A percentile compares a stretch with the other conserved stretches of the same genome.
phyloP scores from a whole-genome alignment of 129 eudicot species.

The Flaveria ramosissima region DNA sequence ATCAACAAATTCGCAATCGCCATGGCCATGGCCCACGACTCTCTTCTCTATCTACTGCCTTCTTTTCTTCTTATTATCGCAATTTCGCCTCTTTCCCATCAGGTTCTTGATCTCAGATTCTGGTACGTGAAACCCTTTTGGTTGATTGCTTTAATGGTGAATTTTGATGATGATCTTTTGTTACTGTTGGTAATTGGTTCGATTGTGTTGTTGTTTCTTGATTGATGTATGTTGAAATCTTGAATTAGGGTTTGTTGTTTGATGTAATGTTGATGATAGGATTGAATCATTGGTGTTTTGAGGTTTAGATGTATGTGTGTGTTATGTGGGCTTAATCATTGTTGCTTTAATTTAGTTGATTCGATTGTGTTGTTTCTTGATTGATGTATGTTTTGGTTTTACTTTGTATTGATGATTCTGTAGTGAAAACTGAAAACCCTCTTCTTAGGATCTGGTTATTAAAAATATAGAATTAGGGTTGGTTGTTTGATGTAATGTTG shows the following conservation, averaged over 20 bases:
- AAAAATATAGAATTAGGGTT: background rate
- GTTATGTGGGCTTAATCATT: too few species aligned
- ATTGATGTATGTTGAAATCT: too few species aligned
- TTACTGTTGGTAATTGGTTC: background rate
- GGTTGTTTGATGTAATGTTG: constrained; percentile 15
- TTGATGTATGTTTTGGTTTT: too few species aligned
- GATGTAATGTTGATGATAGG: too few species aligned
- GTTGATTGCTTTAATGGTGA: background rate
- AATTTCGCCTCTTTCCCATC: background rate
- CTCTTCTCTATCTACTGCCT: background rate
- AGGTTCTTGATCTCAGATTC: constrained; percentile 7
- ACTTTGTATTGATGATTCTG: background rate
- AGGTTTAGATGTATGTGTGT: background rate
- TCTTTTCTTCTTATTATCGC: constrained; percentile 2
- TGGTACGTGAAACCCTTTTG: constrained; percentile 25
- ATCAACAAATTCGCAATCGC: constrained; percentile 20
- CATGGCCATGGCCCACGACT: constrained; percentile 31
- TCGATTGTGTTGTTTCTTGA: background rate
- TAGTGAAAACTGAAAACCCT: background rate
- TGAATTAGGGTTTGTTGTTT: too few species aligned
- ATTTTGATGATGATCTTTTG: background rate
- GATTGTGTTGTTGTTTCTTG: background rate
- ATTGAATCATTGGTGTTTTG: too few species aligned
- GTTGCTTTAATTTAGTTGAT: background rate
- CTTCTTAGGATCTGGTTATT: background rate